A percentile compares a stretch with the other conserved stretches of the same genome.
These are phyloP conservation scores for Fomitopsis schrenkii DNA, from an alignment of 1,284 basidiomycete species.

Conservation along the genomic window DNA sequence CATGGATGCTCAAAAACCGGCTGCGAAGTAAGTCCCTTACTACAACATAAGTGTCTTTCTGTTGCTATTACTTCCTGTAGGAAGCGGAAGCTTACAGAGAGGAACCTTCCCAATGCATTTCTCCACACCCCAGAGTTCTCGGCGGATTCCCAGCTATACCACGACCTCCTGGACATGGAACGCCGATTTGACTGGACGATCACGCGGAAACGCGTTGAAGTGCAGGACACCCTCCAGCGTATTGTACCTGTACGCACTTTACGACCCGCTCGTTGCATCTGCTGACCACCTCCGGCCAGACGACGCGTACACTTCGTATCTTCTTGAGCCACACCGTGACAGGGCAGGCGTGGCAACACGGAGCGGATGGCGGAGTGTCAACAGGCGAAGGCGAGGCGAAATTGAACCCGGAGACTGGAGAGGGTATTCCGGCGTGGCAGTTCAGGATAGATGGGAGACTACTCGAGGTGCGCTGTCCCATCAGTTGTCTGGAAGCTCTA, in stretches of 20 bases:
- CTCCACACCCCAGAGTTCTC: conserved; percentile 67
- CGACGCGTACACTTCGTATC: conserved; percentile 81
- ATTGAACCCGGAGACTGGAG: conserved; percentile 56
- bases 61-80: conserved; percentile 30
- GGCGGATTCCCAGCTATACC: conserved; percentile 83
- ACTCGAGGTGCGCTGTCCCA: conserved; percentile 55
- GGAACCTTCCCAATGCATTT: conserved; percentile 69
- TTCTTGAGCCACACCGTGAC: conserved; percentile 89
- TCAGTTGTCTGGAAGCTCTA: background rate
- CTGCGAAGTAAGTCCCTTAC: conserved; percentile 16
- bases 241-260: conserved; percentile 48
- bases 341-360: conserved; percentile 80
- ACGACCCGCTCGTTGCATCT: background rate
- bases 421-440: conserved; percentile 88
- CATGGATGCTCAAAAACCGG: conserved; percentile 23
- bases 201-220: conserved; percentile 85
- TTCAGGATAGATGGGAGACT: conserved; percentile 87
- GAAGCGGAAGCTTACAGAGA: conserved; percentile 79
- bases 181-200: conserved; percentile 95
- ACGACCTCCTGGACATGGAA: conserved; percentile 84
- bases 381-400: conserved; percentile 20
- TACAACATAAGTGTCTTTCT: background rate
- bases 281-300: conserved; percentile 38
- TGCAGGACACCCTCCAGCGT: conserved; percentile 74
- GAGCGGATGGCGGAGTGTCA: conserved; percentile 23